Percentiles rank a stretch among this genome's conserved stretches.
Evolutionary conservation across 371 early-diverging fungal species (phyloP).

Genomic region (Massospora cicadina): DNA sequence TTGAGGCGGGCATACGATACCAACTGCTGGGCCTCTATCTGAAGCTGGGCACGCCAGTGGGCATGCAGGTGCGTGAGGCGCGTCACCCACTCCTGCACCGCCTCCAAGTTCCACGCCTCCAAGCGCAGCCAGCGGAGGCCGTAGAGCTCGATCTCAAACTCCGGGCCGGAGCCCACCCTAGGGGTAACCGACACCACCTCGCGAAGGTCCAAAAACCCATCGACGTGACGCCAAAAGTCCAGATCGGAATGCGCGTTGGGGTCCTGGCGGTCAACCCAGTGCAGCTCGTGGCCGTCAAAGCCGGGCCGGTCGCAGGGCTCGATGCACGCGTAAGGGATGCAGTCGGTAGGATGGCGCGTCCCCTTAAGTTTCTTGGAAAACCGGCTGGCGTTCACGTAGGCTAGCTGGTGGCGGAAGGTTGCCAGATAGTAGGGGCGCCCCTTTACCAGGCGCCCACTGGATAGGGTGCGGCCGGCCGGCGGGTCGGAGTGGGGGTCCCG

Average conservation of each 20-base stretch:
- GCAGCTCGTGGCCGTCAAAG: not conserved
- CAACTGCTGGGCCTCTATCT: not conserved
- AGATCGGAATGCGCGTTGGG: not conserved
- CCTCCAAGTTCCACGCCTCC: slow-evolving; percentile 5
- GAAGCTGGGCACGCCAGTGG: slow-evolving; percentile 1
- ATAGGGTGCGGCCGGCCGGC: not conserved
- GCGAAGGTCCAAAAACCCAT: slow-evolving; percentile 6
- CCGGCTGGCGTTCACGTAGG: not conserved
- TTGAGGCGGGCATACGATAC: not conserved
- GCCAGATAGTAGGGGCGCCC: slow-evolving; percentile 7
- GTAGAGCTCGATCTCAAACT: not conserved
- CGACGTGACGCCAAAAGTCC: slow-evolving; percentile 1
- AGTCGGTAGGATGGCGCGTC: not conserved
- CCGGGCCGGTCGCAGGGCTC: not conserved
- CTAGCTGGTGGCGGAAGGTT: not conserved
- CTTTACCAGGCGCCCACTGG: not conserved
- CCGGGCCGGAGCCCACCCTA: not conserved
- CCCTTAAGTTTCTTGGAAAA: slow-evolving; percentile 4
- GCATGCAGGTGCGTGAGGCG: not conserved
- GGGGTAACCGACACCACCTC: not conserved
- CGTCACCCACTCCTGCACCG: slow-evolving; percentile 2
- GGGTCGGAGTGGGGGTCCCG: not conserved
- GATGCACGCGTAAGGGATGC: not conserved
- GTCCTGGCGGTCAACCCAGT: not conserved
- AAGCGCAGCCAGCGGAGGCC: not conserved